Evolutionary conservation across 2,329 filamentous ascomycete species (phyloP).

Genomic region (Sporothrix euskadiensis): DNA sequence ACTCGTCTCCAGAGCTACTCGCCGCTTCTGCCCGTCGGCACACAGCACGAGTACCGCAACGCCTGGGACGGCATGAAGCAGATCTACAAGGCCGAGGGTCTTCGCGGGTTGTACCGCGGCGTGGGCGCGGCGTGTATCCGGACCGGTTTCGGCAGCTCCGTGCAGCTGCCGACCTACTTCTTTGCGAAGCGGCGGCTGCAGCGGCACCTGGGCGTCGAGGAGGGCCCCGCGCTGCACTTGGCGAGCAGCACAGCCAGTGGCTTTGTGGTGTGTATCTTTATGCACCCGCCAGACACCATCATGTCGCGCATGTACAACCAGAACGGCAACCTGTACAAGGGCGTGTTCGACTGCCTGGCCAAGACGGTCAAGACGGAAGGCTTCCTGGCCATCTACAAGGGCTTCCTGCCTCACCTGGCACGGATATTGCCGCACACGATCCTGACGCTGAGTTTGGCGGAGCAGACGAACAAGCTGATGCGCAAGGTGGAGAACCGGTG

Average conservation of each 20-base stretch:
- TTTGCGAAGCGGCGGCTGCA: conserved; percentile 88
- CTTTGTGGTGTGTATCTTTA: conserved; percentile 94
- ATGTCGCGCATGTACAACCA: conserved; percentile 99
- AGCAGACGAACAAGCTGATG: conserved; percentile 95
- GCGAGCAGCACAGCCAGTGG: conserved; percentile 86
- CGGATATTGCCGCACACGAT: conserved; percentile 95
- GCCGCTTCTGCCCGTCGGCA: conserved; percentile 88
- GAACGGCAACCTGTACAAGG: conserved; percentile 92
- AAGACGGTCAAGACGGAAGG: conserved; percentile 93
- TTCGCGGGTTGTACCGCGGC: conserved; percentile 82
- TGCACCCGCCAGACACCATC: conserved; percentile 98
- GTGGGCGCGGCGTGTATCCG: conserved; percentile 92
- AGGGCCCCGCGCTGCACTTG: conserved; percentile 85
- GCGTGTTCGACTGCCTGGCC: conserved; percentile 86
- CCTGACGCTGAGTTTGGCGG: conserved; percentile 85
- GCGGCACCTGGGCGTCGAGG: conserved; percentile 81
- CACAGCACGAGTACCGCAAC: conserved; percentile 91
- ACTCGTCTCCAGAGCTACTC: conserved; percentile 93
- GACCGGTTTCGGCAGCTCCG: conserved; percentile 92
- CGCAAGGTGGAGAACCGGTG: conserved; percentile 67
- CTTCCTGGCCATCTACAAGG: conserved; percentile 92
- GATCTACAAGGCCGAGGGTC: conserved; percentile 76
- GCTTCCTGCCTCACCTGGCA: conserved; percentile 91
- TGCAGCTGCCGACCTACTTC: conserved; percentile 97
- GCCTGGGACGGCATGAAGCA: conserved; percentile 78